Base-by-base conservation (phyloP, 2,329 filamentous ascomycete genomes). In the Alternaria sp. region DNA sequence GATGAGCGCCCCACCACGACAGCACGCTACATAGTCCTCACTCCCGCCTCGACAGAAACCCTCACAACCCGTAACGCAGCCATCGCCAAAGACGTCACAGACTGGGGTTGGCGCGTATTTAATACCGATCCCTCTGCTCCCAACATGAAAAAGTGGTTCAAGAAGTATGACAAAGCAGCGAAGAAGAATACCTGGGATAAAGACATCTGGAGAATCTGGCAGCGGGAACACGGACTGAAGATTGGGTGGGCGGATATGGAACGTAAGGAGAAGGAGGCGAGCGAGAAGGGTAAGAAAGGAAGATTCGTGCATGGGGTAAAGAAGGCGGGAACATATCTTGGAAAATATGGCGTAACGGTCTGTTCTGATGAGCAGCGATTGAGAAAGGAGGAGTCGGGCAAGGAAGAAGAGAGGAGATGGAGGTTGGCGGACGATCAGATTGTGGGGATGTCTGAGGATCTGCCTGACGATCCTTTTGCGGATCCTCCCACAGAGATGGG, bases 151-250 rank as follows among this genome's bases (percentile, higher is more conserved):
- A 22, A 41, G 2, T 62, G 60, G 60, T 53, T 48, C 20, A 22
- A 20, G 0, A 18, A 27, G 11, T 62, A 62, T 3, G 5, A 48
- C 11, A 12, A 27, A 3, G 36, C 32, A 25, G 46, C 45, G 2
- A 41, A 12, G 14, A 18, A 43, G 4, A 40, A 38, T 5, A 18
- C 28, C 3, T 62, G 60, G 56, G 34, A 60, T 0, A 41, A 53
- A 1, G 60, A 60, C 36, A 16, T 59, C 1, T 62, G 60, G 60
- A 30, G 28, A 0, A 60, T 62, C 3, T 62, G 56, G 56, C 56
- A 62, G 46, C 22, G 56, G 4, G 56, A 62, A 20, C 41, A 49
- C 27, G 51, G 51, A 3, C 12, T 60, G 4, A 43, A 46, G 45
- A 59, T 62, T 18, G 22, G 25, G 18, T 18, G 4, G 14, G 27